Conservation (phyloP, 768 basidiomycete genomes). For the Kwoniella sp. region DNA sequence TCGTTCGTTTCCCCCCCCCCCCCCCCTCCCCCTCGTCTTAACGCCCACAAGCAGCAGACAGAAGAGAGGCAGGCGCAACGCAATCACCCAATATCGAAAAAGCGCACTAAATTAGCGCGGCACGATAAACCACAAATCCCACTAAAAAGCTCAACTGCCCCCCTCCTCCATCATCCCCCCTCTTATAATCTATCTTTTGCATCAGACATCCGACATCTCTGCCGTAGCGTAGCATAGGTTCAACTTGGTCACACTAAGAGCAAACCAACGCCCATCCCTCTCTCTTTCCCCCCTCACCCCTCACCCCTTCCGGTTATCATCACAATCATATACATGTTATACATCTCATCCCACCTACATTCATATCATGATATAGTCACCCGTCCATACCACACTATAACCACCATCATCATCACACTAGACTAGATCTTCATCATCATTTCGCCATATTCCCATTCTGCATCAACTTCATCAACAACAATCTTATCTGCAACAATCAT, state of each 20-base stretch:
- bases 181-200: background rate
- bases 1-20: background rate
- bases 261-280: background rate
- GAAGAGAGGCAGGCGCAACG: no score
- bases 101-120: slow-evolving; percentile 21
- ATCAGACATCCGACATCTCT: background rate
- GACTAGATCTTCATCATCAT: background rate
- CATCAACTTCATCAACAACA: background rate
- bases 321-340: background rate
- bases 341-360: background rate
- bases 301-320: background rate
- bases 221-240: no score
- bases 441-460: background rate
- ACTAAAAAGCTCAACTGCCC: background rate
- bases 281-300: background rate
- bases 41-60: no score
- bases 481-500: background rate
- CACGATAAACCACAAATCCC: background rate
- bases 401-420: background rate
- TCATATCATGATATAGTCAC: background rate
- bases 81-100: background rate
- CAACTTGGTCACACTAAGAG: slow-evolving; percentile 3
- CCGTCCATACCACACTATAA: background rate
- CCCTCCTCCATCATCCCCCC: background rate
- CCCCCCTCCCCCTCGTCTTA: no score